Percentiles rank a stretch among this genome's conserved stretches.
These are phyloP conservation scores for Physcomitrium patens DNA, from an alignment of 225 moss, liverwort and hornwort genomes.

Conservation along the genomic window DNA sequence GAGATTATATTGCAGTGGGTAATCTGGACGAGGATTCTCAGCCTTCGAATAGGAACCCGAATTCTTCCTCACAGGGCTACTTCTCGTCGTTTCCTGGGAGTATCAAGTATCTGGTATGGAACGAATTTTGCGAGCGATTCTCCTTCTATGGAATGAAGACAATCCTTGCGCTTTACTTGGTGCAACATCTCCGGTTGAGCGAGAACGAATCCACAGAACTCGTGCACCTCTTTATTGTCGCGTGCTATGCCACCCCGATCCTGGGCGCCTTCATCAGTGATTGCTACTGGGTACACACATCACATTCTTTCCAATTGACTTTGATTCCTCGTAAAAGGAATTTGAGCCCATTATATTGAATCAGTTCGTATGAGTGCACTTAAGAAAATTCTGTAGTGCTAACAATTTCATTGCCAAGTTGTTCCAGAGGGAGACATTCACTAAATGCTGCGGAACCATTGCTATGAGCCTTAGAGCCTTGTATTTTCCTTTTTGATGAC, in stretches of 20 bases:
- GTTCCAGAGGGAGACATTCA: too few relatives aligned
- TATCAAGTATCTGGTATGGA: conserved; percentile 86
- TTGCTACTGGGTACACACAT: conserved; percentile 61
- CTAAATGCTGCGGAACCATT: too few relatives aligned
- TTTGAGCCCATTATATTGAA: too few relatives aligned
- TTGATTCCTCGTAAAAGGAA: too few relatives aligned
- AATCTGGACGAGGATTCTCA: conserved; percentile 28
- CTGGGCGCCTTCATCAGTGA: conserved; percentile 88
- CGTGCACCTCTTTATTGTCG: conserved; percentile 85
- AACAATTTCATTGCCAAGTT: too few relatives aligned
- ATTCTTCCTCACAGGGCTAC: conserved; percentile 20
- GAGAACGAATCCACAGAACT: conserved; percentile 77
- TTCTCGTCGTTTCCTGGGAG: conserved; percentile 53
- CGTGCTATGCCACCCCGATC: conserved; percentile 74
- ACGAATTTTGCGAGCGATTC: conserved; percentile 93
- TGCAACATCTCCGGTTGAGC: conserved; percentile 63
- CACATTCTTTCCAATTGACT: not conserved
- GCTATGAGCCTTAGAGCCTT: too few relatives aligned
- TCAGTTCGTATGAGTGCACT: too few relatives aligned
- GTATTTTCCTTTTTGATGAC: too few relatives aligned
- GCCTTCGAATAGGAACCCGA: conserved; percentile 9
- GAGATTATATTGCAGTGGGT: conserved; percentile 33
- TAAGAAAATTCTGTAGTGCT: too few relatives aligned
- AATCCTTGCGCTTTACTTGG: conserved; percentile 77
- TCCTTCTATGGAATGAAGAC: conserved; percentile 88